Evolutionary conservation across 768 basidiomycete species (phyloP).

Genomic region (Panaeolus cyanescens): DNA sequence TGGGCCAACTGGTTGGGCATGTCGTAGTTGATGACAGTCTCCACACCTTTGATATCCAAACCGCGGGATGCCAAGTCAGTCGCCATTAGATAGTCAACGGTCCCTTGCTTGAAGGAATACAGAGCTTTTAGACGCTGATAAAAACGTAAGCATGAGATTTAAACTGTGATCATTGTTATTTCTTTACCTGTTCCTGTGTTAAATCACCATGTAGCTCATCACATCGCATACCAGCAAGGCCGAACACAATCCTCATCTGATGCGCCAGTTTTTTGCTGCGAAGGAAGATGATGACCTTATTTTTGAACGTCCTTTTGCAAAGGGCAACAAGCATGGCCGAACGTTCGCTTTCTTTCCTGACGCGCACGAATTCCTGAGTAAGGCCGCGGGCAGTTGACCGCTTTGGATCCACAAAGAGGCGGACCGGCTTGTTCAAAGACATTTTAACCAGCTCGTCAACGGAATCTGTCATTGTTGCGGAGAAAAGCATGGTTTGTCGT

Average conservation of each 20-base stretch:
- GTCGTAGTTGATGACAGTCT: slow-evolving; percentile 98
- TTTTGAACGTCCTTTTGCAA: slow-evolving; percentile 87
- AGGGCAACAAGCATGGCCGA: slow-evolving; percentile 77
- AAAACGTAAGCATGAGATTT: not conserved
- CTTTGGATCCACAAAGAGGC: slow-evolving; percentile 95
- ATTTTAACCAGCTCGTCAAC: slow-evolving; percentile 93
- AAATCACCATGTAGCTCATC: slow-evolving; percentile 95
- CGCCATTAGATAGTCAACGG: slow-evolving; percentile 91
- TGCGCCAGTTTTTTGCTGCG: slow-evolving; percentile 97
- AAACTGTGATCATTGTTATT: not conserved
- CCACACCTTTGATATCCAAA: slow-evolving; percentile 95
- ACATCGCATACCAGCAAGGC: slow-evolving; percentile 84
- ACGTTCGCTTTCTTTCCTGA: slow-evolving; percentile 77
- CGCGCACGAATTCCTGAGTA: slow-evolving; percentile 93
- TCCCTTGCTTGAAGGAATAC: slow-evolving; percentile 83
- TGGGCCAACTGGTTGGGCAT: slow-evolving; percentile 94
- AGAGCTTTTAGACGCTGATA: slow-evolving; percentile 82
- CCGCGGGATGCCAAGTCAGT: slow-evolving; percentile 96
- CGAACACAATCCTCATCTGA: slow-evolving; percentile 94
- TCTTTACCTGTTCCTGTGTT: slow-evolving; percentile 87
- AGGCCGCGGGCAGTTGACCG: slow-evolving; percentile 83
- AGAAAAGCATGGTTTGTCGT: slow-evolving; percentile 98
- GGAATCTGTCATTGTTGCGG: slow-evolving; percentile 98
- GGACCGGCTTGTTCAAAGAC: slow-evolving; percentile 89
- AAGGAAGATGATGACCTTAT: slow-evolving; percentile 88